Conservation (phyloP, 495 filamentous ascomycete genomes). For the Xanthoparmelia taractica region DNA sequence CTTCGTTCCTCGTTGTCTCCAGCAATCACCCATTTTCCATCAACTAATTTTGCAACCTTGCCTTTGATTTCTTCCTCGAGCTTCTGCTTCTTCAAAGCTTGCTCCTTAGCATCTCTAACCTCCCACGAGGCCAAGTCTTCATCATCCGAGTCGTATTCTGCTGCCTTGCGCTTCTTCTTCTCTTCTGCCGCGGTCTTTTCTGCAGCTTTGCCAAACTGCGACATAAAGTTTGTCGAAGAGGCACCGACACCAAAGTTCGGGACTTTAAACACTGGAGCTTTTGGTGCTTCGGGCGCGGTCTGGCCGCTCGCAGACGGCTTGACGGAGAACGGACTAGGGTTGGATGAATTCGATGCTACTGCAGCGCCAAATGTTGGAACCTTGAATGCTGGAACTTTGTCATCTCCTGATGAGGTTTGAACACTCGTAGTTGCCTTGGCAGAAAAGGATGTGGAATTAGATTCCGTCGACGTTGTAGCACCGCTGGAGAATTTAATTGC, state of each 20-base stretch:
- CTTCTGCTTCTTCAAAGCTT: constrained; percentile 35
- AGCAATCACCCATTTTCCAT: constrained; percentile 20
- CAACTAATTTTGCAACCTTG: not conserved
- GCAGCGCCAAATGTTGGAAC: constrained; percentile 19
- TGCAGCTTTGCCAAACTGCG: constrained; percentile 28
- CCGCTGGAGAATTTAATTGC: constrained; percentile 7
- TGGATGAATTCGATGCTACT: not conserved
- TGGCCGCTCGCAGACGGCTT: not conserved
- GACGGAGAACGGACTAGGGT: not conserved
- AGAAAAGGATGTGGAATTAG: not conserved
- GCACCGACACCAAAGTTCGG: constrained; percentile 22
- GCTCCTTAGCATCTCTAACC: constrained; percentile 19
- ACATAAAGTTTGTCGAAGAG: constrained; percentile 24
- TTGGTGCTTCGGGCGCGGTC: not conserved
- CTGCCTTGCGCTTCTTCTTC: constrained; percentile 47
- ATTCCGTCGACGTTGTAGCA: not conserved
- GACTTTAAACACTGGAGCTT: constrained; percentile 19
- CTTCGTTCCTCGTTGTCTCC: constrained; percentile 21
- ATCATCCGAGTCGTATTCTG: constrained; percentile 51
- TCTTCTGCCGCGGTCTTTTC: constrained; percentile 31
- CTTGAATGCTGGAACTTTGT: constrained; percentile 14
- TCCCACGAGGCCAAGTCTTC: constrained; percentile 43
- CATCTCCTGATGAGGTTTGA: not conserved
- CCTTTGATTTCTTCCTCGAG: not conserved
- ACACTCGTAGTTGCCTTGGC: not conserved